These are phyloP conservation scores for Hortaea werneckii DNA, from an alignment of 2,329 filamentous ascomycete genomes.

Conservation along the genomic window DNA sequence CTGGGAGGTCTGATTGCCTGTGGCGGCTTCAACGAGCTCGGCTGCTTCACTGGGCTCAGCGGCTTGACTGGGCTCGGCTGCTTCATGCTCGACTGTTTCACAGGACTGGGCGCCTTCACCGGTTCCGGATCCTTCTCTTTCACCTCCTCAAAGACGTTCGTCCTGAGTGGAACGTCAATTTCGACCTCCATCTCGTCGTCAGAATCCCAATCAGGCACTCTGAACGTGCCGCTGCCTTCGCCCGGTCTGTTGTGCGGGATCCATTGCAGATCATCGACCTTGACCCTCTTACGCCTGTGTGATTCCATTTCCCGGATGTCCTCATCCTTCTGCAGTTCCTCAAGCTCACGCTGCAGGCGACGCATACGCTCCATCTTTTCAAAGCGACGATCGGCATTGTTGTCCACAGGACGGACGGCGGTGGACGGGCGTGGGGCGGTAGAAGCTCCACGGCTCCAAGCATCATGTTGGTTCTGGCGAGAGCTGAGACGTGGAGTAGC, in stretches of 20 bases:
- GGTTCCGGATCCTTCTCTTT: background rate
- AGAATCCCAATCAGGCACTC: constrained; percentile 20
- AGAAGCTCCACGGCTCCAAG: background rate
- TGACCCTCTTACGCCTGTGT: constrained; percentile 21
- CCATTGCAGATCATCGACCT: constrained; percentile 19
- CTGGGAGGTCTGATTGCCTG: too few species aligned
- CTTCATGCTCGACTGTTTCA: background rate
- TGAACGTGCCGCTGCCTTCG: constrained; percentile 19
- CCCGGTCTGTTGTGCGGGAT: constrained; percentile 24
- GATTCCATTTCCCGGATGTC: constrained; percentile 16
- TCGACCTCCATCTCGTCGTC: constrained; percentile 27
- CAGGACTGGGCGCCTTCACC: background rate
- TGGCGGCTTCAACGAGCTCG: too few species aligned
- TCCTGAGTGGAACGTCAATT: constrained; percentile 10
- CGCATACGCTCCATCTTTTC: constrained; percentile 15
- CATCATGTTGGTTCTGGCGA: background rate
- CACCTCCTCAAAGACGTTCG: constrained; percentile 15
- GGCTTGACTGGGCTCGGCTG: background rate
- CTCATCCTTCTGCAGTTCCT: constrained; percentile 14
- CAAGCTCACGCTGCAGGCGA: constrained; percentile 12
- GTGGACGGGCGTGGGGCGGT: constrained; percentile 2
- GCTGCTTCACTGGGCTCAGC: background rate
- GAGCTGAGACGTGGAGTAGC: constrained; percentile 3
- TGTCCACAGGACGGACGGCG: constrained; percentile 10
- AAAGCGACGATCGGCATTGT: constrained; percentile 19